Conservation (phyloP, 2,329 filamentous ascomycete species). For the Phialophora tarda region DNA sequence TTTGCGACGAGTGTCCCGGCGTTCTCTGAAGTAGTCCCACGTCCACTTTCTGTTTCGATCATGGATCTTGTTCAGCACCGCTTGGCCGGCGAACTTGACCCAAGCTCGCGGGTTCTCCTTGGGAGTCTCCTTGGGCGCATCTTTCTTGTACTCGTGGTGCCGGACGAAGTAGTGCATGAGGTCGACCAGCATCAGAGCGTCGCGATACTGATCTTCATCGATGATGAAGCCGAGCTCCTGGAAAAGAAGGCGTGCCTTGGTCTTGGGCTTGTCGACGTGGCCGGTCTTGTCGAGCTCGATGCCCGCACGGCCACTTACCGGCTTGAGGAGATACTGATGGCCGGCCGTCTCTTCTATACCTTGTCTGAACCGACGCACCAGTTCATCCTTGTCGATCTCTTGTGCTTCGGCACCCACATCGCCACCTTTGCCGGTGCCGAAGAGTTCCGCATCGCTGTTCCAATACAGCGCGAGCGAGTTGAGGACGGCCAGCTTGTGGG, state of each 20-base stretch:
- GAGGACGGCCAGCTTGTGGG: constrained; percentile 91
- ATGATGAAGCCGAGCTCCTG: constrained; percentile 98
- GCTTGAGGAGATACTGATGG: constrained; percentile 94
- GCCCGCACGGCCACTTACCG: constrained; percentile 92
- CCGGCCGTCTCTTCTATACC: constrained; percentile 78
- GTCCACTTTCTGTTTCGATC: constrained; percentile 92
- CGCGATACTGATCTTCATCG: constrained; percentile 95
- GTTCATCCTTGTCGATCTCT: constrained; percentile 71
- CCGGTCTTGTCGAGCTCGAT: constrained; percentile 95
- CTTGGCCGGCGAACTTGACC: constrained; percentile 88
- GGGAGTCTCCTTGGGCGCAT: constrained; percentile 81
- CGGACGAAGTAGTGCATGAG: constrained; percentile 98
- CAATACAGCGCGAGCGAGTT: constrained; percentile 93
- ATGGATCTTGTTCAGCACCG: constrained; percentile 90
- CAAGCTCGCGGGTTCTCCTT: constrained; percentile 92
- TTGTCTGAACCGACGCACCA: constrained; percentile 75
- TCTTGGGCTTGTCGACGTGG: constrained; percentile 75
- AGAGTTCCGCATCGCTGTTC: constrained; percentile 89
- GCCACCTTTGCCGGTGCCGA: constrained; percentile 80
- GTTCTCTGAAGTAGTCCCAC: constrained; percentile 93
- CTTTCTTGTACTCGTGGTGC: constrained; percentile 94
- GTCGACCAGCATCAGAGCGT: constrained; percentile 97
- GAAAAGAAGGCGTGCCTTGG: constrained; percentile 89
- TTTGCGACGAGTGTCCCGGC: constrained; percentile 81
- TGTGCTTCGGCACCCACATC: constrained; percentile 64